These are phyloP conservation scores for Huntiella omanensis DNA, from an alignment of 2,329 filamentous ascomycete species.

Conservation along the genomic window DNA sequence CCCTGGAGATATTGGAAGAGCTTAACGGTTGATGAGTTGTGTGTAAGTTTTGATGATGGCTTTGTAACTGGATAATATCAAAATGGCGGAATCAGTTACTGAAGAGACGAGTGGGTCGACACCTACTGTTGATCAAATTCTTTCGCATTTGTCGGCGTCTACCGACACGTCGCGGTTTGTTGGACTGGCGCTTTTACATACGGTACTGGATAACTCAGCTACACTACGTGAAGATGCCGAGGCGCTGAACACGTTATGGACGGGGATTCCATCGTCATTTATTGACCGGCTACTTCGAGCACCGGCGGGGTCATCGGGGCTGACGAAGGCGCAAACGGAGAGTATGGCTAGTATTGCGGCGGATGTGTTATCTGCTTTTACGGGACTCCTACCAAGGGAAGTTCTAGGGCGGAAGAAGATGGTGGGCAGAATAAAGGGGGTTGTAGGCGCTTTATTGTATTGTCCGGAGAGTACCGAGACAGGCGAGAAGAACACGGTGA, in stretches of 20 bases:
- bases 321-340: conserved; percentile 17
- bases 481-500: conserved; percentile 21
- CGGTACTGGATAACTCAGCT: conserved; percentile 41
- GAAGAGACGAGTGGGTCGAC: conserved; percentile 30
- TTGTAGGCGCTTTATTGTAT: conserved; percentile 33
- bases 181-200: conserved; percentile 45
- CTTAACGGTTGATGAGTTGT: no score
- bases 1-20: no score
- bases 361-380: conserved; percentile 43
- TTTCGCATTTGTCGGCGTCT: conserved; percentile 35
- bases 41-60: no score
- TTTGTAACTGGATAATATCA: no score
- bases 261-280: conserved; percentile 41
- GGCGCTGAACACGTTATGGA: conserved; percentile 34
- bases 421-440: conserved; percentile 30
- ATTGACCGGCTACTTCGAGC: conserved; percentile 43
- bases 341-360: conserved; percentile 46
- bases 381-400: conserved; percentile 33
- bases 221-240: conserved; percentile 29
- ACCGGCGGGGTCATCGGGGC: conserved; percentile 18
- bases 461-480: conserved; percentile 1
- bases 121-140: conserved; percentile 28
- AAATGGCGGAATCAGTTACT: conserved; percentile 21
- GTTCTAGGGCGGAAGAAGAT: conserved; percentile 27
- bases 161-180: conserved; percentile 53